A percentile compares a stretch with the other conserved stretches of the same genome.
Conservation (phyloP, 106 monocot genomes). For the Platanthera guangdongensis region DNA sequence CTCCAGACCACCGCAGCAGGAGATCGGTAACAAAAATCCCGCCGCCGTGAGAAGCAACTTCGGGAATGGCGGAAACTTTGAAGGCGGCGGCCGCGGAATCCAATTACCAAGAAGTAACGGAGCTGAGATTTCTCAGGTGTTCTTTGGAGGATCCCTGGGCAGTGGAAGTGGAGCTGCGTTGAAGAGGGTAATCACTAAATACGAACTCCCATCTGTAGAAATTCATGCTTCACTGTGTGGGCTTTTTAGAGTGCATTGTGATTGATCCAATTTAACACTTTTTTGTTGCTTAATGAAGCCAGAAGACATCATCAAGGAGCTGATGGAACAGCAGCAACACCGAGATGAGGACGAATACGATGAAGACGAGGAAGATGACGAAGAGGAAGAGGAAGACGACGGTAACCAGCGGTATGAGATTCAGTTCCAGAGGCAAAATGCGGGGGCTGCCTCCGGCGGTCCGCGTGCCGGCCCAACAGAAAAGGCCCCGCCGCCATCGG, state of each 20-base stretch:
- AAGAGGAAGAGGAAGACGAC: conserved; percentile 42
- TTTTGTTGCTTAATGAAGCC: conserved; percentile 34
- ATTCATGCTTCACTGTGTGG: too few relatives aligned
- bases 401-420: conserved; percentile 52
- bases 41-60: not conserved
- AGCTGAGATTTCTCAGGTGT: conserved; percentile 21
- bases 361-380: conserved; percentile 38
- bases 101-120: conserved; percentile 21
- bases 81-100: not conserved
- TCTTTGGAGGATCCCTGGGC: conserved; percentile 22
- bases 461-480: not conserved
- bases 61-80: conserved; percentile 1
- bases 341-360: conserved; percentile 14
- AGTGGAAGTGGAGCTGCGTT: not conserved
- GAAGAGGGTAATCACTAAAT: not conserved
- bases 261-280: not conserved
- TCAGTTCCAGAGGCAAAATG: conserved; percentile 45
- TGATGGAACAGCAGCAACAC: conserved; percentile 27
- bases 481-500: not conserved
- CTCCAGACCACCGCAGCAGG: not conserved
- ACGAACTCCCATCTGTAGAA: too few relatives aligned
- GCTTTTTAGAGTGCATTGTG: not conserved
- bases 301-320: conserved; percentile 56
- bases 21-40: not conserved
- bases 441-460: conserved; percentile 7